Percentiles rank a stretch among this genome's conserved stretches.
Conservation (phyloP, 768 basidiomycete species). For the Gloeophyllum trabeum region DNA sequence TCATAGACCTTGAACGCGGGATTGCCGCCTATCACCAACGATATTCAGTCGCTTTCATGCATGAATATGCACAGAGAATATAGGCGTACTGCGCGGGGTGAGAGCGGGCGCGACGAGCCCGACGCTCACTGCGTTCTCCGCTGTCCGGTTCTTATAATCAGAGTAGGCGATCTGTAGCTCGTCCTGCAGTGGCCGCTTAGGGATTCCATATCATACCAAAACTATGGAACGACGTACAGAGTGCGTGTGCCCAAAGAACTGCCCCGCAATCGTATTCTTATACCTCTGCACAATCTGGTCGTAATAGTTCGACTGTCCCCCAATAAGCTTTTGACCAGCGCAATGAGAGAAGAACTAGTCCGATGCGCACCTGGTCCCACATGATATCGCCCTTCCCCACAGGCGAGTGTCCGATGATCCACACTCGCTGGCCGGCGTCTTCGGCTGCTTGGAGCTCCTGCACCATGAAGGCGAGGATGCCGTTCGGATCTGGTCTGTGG, state of each 20-base stretch:
- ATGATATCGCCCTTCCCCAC: conserved; percentile 35
- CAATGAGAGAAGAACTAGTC: neutral
- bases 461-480: conserved; percentile 41
- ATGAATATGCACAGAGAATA: neutral
- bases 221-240: conserved; percentile 15
- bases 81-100: conserved; percentile 38
- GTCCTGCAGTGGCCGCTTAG: conserved; percentile 23
- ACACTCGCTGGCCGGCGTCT: conserved; percentile 43
- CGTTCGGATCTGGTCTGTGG: conserved; percentile 43
- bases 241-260: conserved; percentile 55
- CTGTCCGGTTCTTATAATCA: conserved; percentile 33
- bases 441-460: conserved; percentile 48
- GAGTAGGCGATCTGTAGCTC: conserved; percentile 52
- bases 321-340: neutral
- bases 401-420: conserved; percentile 54
- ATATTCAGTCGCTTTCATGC: neutral
- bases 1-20: conserved; percentile 51
- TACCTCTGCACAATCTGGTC: conserved; percentile 53
- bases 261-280: conserved; percentile 42
- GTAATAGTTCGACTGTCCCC: conserved; percentile 52
- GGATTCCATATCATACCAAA: neutral
- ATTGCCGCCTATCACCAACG: conserved; percentile 29
- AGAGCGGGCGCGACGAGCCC: conserved; percentile 43
- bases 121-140: conserved; percentile 32
- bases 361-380: conserved; percentile 32